phyloP scores from a whole-genome alignment of 2,329 filamentous ascomycete genomes.

The Cercospora janseana region DNA sequence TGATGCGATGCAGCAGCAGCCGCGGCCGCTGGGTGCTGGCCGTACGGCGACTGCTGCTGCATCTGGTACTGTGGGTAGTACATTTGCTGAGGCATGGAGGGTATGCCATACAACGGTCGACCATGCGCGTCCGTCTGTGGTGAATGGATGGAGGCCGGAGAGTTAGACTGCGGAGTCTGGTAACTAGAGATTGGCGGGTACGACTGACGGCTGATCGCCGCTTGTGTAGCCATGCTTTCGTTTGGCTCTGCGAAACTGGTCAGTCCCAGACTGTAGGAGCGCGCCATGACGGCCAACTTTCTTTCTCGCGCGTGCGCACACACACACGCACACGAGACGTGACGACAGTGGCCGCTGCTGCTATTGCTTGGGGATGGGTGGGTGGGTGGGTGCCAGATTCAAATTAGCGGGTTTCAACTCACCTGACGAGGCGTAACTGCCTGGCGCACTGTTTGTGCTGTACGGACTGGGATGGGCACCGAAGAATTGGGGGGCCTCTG shows the following conservation, averaged over 20 bases:
- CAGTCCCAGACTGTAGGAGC: constrained; percentile 34
- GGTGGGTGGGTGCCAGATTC: constrained; percentile 14
- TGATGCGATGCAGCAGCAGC: constrained; percentile 47
- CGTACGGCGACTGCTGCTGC: constrained; percentile 55
- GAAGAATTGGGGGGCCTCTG: constrained; percentile 72
- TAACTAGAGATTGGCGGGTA: constrained; percentile 80
- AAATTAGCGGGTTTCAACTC: constrained; percentile 44
- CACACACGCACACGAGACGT: too few species aligned
- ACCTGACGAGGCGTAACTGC: constrained; percentile 86
- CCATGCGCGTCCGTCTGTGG: constrained; percentile 86
- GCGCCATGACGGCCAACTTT: constrained; percentile 24
- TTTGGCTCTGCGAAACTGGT: constrained; percentile 69
- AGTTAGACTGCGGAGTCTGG: constrained; percentile 92
- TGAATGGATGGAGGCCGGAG: constrained; percentile 87
- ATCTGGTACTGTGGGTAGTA: constrained; percentile 63
- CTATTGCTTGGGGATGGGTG: constrained; percentile 26
- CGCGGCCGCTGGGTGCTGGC: constrained; percentile 50
- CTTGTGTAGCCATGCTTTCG: constrained; percentile 63
- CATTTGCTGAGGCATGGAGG: constrained; percentile 79
- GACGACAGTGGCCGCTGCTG: constrained; percentile 3
- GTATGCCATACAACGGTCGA: constrained; percentile 80
- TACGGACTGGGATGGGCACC: constrained; percentile 78
- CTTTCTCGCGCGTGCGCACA: too few species aligned
- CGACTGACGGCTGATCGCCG: constrained; percentile 62
- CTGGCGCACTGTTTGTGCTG: constrained; percentile 75